Evolutionary conservation across 495 filamentous ascomycete species (phyloP), one percentile per base, ranked within the genome.

Genomic region (Hypoxylon perforatum): DNA sequence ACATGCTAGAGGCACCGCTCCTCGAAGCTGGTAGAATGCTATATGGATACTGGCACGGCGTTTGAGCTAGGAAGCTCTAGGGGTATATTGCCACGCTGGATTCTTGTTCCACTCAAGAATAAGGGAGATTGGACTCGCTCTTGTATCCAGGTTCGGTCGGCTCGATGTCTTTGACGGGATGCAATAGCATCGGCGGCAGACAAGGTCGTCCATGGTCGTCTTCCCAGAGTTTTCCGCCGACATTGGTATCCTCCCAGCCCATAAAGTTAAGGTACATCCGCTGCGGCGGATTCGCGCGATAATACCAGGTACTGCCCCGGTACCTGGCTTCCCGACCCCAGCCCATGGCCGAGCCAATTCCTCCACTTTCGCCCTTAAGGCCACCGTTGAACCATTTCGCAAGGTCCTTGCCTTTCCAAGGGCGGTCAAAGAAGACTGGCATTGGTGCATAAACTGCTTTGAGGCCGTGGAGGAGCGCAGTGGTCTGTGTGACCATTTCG

Each of bases 391-490:
- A 90, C 69, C 84, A 85, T 48, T 74, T 80, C 9, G 86, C 82
- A 38, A 89, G 71, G 59, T 84, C 84, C 15, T 77, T 70, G 0
- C 83, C 80, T 21, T 76, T 76, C 85, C 88, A 92, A 9, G 78
- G 76, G 23, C 82, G 78, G 57, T 91, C 89, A 17, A 87, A 84
- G 73, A 85, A 93, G 46, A 92, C 87, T 0, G 91, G 90, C 69
- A 92, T 87, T 3, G 89, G 89, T 11, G 84, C 85, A 49, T 84
- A 87, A 6, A 90, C 87, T 1, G 87, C 82, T 72, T 94, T 93
- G 48, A 92, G 78, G 1, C 91, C 90, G 71, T 92, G 90, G 21
- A 89, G 82, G 6, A 93, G 76, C 0, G 88, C 81, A 12, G 83
- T 84, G 0, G 88, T 90, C 23, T 84, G 82, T 1, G 90, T 85